Percentiles rank a stretch among this genome's conserved stretches.
These are phyloP conservation scores for Sparassis latifolia DNA, from an alignment of 1,284 basidiomycete genomes.

Conservation along the genomic window DNA sequence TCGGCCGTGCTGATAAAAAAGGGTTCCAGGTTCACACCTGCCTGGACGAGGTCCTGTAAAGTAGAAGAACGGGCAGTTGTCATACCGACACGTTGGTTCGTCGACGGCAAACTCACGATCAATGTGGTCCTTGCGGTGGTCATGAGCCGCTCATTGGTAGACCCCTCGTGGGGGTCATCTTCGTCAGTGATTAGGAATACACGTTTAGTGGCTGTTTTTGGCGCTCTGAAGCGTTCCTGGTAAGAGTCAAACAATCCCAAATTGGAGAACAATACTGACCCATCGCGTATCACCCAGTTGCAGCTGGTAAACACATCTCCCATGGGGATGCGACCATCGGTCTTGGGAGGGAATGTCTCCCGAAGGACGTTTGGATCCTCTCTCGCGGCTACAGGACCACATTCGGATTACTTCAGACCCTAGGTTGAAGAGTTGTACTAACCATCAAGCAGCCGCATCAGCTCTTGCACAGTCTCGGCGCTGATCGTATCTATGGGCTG, in stretches of 20 bases:
- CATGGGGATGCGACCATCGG: conserved; percentile 53
- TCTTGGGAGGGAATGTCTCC: conserved; percentile 54
- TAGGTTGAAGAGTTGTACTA: conserved; percentile 11
- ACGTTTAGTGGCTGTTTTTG: conserved; percentile 82
- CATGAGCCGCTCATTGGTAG: conserved; percentile 45
- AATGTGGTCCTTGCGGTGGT: conserved; percentile 67
- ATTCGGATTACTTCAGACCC: background rate
- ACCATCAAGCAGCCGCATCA: conserved; percentile 71
- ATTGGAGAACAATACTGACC: conserved; percentile 43
- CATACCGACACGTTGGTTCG: conserved; percentile 3
- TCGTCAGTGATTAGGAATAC: conserved; percentile 93
- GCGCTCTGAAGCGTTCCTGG: conserved; percentile 47
- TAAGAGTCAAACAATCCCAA: background rate
- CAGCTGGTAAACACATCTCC: conserved; percentile 85
- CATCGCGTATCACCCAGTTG: conserved; percentile 82
- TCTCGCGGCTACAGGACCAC: conserved; percentile 38
- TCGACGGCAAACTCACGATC: conserved; percentile 35
- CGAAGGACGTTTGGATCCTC: conserved; percentile 51
- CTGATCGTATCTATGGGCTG: conserved; percentile 74
- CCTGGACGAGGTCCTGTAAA: conserved; percentile 71
- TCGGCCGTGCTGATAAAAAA: conserved; percentile 83
- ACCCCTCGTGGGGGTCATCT: conserved; percentile 56
- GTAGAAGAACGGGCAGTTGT: background rate
- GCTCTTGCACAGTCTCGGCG: conserved; percentile 73
- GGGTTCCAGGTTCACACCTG: conserved; percentile 81